Base-by-base conservation (phyloP, 495 filamentous ascomycete genomes). In the Penicillium roqueforti region DNA sequence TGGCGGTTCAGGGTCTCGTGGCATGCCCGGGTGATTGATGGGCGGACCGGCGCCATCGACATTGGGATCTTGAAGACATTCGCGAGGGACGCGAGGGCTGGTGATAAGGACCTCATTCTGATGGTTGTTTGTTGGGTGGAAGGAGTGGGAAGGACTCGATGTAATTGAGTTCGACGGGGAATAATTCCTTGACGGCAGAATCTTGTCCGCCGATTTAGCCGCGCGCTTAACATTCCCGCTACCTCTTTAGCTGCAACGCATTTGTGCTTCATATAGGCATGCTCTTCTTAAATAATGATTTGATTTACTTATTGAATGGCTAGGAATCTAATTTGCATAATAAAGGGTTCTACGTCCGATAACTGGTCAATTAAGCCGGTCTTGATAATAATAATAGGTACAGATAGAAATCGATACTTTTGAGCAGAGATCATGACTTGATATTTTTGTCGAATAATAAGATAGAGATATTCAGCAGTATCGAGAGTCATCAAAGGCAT, bases 21-120 rank as follows among this genome's bases (percentile, higher is more conserved):
- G 61, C 62, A 65, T 44, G 55, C 51, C n/a, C 57, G 60, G 39
- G 50, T 55, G 18, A 68, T 55, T 19, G 64, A 60, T 22, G 72
- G 71, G 44, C 70, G 66, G 25, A 60, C 43, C 1, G 64, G 56
- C 25, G 65, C 58, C 47, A 69, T 56, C 9, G 68, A 67, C 55
- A 74, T 65, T 14, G 72, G 72, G 32, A 77, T 74, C 46, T 59
- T 61, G 62, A 79, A 74, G 44, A 72, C 72, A 52, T 68, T 75
- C 52, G 74, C 75, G 47, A 80, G 69, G 1, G 69, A 75, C 51
- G 69, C 65, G 56, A 79, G 71, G 8, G 70, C 59, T 1, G 76
- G 71, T 23, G 72, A 77, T 59, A 74, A 66, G 14, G 71, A 61
- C 45, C 65, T 67, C 71, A 74, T 77, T 52, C 45, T 68, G 58